Base-by-base conservation (phyloP, 345 rosid genomes). In the Mangifera indica region DNA sequence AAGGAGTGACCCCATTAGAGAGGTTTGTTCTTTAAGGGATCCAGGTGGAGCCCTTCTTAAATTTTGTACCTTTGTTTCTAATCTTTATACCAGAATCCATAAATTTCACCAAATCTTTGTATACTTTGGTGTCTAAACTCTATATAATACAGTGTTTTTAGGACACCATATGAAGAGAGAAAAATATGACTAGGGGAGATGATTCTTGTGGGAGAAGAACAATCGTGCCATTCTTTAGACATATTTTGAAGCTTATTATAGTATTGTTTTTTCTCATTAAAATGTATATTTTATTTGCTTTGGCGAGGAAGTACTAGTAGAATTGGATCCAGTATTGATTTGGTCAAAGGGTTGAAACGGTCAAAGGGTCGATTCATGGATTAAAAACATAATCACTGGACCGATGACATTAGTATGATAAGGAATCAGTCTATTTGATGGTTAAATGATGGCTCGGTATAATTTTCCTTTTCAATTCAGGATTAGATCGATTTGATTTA, bases 61-160 rank as follows among this genome's bases (percentile, higher is more conserved):
- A 32, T 55, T 72, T 73, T 68, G 80, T 68, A 52, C 54, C 10
- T 44, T 52, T 17, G 34, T 46, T 14, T 48, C 60, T 44, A 29
- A 76, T 71, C 55, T 60, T 61, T 57, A 63, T 26, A 71, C 53
- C 48, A 5, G 42, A 70, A 20, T 21, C 60, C 3, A 20, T 29
- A 34, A 53, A 22, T 56, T 72, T 60, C 69, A 55, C 73, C 77
- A 63, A 57, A 64, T 63, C 65, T 60, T 61, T 69, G 74, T 74
- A 73, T 69, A 69, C 67, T 48, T n/a, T 46, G 67, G 66, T 65
- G 67, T 45, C 53, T 65, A 46, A 14, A 46, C 55, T 24, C 56
- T 44, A 48, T 74, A 45, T 53, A 12, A 56, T 67, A 71, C 62
- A 72, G 54, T 37, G 37, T 4, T 22, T 45, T 66, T 72, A 66